phyloP scores from a whole-genome alignment of 257 asterid genomes.

The Striga asiatica region DNA sequence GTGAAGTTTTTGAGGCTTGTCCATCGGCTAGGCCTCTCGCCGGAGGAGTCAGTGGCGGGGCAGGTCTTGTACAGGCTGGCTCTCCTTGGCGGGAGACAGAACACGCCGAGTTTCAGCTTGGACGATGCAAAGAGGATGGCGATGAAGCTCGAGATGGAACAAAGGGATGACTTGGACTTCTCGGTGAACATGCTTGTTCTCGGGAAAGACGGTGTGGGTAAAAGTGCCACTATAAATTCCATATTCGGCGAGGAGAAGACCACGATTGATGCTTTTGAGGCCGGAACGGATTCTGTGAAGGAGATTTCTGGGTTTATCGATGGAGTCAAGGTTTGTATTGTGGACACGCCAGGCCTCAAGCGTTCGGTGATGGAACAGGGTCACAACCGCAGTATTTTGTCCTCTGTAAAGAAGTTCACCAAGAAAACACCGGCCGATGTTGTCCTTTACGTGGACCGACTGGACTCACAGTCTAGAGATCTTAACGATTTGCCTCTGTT shows the following conservation, averaged over 20 bases:
- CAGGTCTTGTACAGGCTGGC: slow-evolving; percentile 78
- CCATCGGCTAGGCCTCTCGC: slow-evolving; percentile 61
- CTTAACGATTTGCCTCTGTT: slow-evolving; percentile 78
- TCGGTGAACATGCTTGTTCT: slow-evolving; percentile 67
- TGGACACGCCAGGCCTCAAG: slow-evolving; percentile 86
- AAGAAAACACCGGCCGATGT: slow-evolving; percentile 76
- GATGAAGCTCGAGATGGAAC: slow-evolving; percentile 56
- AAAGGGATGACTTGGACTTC: slow-evolving; percentile 48
- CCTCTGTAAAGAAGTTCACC: slow-evolving; percentile 52
- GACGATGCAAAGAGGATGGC: slow-evolving; percentile 75
- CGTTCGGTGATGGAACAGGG: slow-evolving; percentile 72
- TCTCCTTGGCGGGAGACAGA: slow-evolving; percentile 75
- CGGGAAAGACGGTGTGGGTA: slow-evolving; percentile 94
- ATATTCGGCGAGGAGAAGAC: slow-evolving; percentile 75
- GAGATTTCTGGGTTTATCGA: slow-evolving; percentile 52
- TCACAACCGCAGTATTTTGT: slow-evolving; percentile 43
- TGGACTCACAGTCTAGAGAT: slow-evolving; percentile 85
- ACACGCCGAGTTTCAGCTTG: slow-evolving; percentile 43
- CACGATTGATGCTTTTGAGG: slow-evolving; percentile 55
- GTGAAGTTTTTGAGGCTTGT: slow-evolving; percentile 87
- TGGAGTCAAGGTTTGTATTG: slow-evolving; percentile 65
- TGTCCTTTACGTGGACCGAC: slow-evolving; percentile 75
- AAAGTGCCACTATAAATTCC: slow-evolving; percentile 85
- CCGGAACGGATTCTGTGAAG: slow-evolving; percentile 48
- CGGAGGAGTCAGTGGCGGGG: slow-evolving; percentile 70